phyloP scores from a whole-genome alignment of 805 yeast species.

The Pichia californica region DNA sequence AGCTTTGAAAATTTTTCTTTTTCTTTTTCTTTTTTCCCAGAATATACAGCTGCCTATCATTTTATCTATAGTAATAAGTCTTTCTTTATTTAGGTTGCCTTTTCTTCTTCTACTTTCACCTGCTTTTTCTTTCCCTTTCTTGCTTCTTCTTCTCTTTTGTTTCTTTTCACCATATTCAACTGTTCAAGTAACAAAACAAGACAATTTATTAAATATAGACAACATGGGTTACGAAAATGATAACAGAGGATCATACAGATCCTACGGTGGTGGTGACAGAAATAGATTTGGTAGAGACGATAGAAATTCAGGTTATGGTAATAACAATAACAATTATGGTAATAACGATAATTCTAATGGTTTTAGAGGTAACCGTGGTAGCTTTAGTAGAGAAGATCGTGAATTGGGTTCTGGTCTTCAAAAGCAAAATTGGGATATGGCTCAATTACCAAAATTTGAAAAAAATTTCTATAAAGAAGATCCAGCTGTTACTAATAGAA shows the following conservation, averaged over 20 bases:
- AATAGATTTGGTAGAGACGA: conserved; percentile 32
- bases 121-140: background rate
- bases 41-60: too few species aligned
- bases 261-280: conserved; percentile 35
- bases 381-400: conserved; percentile 34
- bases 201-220: background rate
- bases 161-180: background rate
- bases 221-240: conserved; percentile 38
- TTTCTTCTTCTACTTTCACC: background rate
- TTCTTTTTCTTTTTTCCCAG: too few species aligned
- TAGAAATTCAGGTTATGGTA: conserved; percentile 26
- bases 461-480: conserved; percentile 92
- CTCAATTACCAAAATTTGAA: conserved; percentile 78
- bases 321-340: conserved; percentile 17
- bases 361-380: conserved; percentile 33
- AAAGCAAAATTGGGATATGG: conserved; percentile 78
- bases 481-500: conserved; percentile 66
- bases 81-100: too few species aligned
- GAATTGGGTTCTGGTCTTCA: conserved; percentile 51
- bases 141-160: background rate
- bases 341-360: too few species aligned
- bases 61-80: too few species aligned
- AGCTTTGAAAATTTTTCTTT: too few species aligned
- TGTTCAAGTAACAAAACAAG: background rate
- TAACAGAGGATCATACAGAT: conserved; percentile 27